Base-by-base conservation (phyloP, 805 yeast genomes). In the Schizosaccharomyces cryophilus region DNA sequence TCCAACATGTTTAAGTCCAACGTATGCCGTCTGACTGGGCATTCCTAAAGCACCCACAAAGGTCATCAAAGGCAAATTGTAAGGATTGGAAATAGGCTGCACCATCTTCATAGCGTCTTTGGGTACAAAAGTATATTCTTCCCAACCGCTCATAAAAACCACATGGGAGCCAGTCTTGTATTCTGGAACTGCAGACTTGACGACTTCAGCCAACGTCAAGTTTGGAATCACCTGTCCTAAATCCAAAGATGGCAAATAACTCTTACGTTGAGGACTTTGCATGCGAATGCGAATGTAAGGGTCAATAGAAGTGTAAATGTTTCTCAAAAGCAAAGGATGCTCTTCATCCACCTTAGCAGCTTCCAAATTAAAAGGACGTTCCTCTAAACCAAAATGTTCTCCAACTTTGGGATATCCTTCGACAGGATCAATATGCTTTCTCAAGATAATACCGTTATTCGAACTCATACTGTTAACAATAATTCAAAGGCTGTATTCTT, bases 1-100 rank as follows among this genome's bases (percentile, higher is more conserved):
- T 15, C 54, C 54, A 59, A 40, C 31, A 42, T 19, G 61, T n/a
- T 79, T 75, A 62, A 79, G 71, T 2, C 72, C 55, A 63, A 83
- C 67, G 68, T 83, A 83, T 9, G 78, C 72, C 60, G 64, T 67
- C 21, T 38, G 42, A 19, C 47, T 40, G 15, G 60, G 42, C 60
- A 56, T 40, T 21, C 60, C 60, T 5, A 56, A 24, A 15, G 42
- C 21, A 21, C 60, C 47, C 5, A 56, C 42, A 19, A 26, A 56
- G 47, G 30, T 42, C 21, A 51, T 51, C 35, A 51, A 51, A 51
- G 56, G 56, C n/a, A 51, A 29, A 11, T 51, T 51, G n/a, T 21
- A 21, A 3, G 17, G n/a, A 11, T 51, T 51, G 17, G 7, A 7
- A 5, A 29, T 29, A 29, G 56, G 2, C 7, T 51, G 17, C 15